Base-by-base conservation (phyloP, 2,329 filamentous ascomycete genomes). In the Cercospora citrullina region DNA sequence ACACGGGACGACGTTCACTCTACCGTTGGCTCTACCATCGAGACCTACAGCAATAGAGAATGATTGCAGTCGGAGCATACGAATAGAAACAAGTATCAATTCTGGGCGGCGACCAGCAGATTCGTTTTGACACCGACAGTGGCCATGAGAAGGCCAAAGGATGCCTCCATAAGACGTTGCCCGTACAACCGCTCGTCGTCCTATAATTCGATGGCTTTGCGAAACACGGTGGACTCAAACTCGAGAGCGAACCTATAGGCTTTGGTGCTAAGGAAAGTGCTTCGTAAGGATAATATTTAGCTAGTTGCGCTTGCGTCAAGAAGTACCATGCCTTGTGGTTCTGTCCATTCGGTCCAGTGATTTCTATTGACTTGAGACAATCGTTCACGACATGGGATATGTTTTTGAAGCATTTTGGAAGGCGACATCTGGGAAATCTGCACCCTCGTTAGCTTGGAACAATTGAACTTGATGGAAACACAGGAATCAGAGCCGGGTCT, bases 271-370 rank as follows among this genome's bases (percentile, higher is more conserved):
- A 88, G 0, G 84, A 80, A 14, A 96, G 85, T 0, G 94, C 93
- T 75, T 90, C 90, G 67, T 92, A 88, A 39, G 88, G 89, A 72
- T 91, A 87, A 60, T 87, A 84, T 1, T 96, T 84, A 0, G 86
- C 86, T 16, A 96, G 83, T 72, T 96, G 89, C 0, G 94, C 93
- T 80, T 96, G 91, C 3, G 92, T 89, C 28, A 96, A 86, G 77
- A 93, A 92, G 79, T 91, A 96, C 76, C 89, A 87, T 7, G 91
- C 93, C 80, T 98, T 98, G 66, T 79, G 77, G 70, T 80, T 80
- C 55, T 77, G 75, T 4, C 68, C 75, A 55, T 72, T 71, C 57
- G 81, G 81, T 21, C 85, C 83, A 30, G 87, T 83, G 5, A 96
- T 84, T 68, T 88, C 85, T 60, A 97, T 89, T 71, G 91, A 93